These are phyloP conservation scores for Teunomyces gatunensis DNA, from an alignment of 805 yeast species.

Conservation along the genomic window DNA sequence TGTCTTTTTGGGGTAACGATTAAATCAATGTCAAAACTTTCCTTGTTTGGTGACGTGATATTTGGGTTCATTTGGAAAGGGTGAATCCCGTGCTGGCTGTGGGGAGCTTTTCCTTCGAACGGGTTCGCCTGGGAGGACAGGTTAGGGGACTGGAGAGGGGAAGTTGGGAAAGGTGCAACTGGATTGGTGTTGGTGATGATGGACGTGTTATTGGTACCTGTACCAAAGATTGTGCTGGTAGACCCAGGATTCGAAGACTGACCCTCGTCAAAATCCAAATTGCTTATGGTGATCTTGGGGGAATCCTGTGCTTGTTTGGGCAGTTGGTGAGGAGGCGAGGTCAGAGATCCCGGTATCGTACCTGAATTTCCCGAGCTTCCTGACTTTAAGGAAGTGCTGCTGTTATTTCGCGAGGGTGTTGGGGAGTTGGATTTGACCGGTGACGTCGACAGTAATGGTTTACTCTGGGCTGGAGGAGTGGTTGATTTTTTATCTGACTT, in stretches of 20 bases:
- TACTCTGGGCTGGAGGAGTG: constrained; percentile 13
- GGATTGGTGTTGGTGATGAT: constrained; percentile 9
- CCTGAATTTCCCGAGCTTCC: constrained; percentile 8
- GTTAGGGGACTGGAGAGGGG: constrained; percentile 20
- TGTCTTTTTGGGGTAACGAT: constrained; percentile 83
- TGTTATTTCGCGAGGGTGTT: constrained; percentile 31
- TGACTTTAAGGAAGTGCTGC: constrained; percentile 24
- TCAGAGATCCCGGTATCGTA: not conserved
- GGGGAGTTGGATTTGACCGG: constrained; percentile 33
- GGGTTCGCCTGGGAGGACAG: constrained; percentile 5
- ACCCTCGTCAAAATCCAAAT: constrained; percentile 9
- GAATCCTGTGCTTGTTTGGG: constrained; percentile 17
- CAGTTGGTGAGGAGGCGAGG: constrained; percentile 15
- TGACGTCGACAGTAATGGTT: constrained; percentile 15
- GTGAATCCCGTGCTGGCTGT: constrained; percentile 25
- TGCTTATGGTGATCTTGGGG: constrained; percentile 20
- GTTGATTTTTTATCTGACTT: constrained; percentile 31
- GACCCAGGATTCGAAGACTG: constrained; percentile 3
- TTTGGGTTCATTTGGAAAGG: constrained; percentile 53
- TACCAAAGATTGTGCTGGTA: constrained; percentile 7
- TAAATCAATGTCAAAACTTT: constrained; percentile 72
- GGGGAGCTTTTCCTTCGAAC: constrained; percentile 9
- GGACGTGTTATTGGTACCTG: constrained; percentile 9
- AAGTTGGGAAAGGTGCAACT: constrained; percentile 21
- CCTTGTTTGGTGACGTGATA: constrained; percentile 60